Base-by-base conservation (phyloP, 2,329 filamentous ascomycete species). In the Pseudopyrenochaeta lycopersici region DNA sequence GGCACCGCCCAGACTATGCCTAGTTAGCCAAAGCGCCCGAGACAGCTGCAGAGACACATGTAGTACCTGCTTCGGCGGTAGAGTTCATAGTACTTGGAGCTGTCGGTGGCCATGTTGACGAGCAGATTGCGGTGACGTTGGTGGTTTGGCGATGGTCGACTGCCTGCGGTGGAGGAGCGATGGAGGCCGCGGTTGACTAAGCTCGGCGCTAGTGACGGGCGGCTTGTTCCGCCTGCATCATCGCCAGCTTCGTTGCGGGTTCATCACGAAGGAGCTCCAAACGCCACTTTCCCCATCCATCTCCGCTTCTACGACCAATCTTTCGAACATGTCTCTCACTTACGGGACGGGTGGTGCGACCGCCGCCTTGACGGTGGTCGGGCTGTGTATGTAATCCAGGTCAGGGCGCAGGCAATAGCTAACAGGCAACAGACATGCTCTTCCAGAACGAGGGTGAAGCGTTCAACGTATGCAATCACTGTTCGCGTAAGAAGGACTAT, bases 21-120 rank as follows among this genome's bases (percentile, higher is more conserved):
- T 40, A 53, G 66, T 75, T 63, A 76, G 71, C 63, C 55, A 55
- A 51, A 23, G 49, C 49, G 39, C 56, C 51, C 46, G 1, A 35
- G 27, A 33, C 23, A 17, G 35, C 2, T 15, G 14, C 62, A 60
- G 30, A 27, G 14, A 49, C 18, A 45, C 49, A 49, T 58, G 44
- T 18, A 27, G 77, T 91, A 98, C 95, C 94, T 98, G 87, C 92
- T 97, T 82, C 93, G 90, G 71, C 95, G 91, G 79, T 99, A 99
- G 73, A 99, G 88, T 86, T 99, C 95, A 79, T 98, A 99, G 82
- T 86, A 88, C 63, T 84, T 83, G 76, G 67, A 78, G 69, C 75
- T 79, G 47, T 70, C 70, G 30, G 23, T 9, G 23, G 72, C 69
- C 72, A 74, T 76, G 49, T 41, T 64, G 65, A 53, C 53, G 36